phyloP scores from a whole-genome alignment of 352 stramenopile genomes.

The Blastocystis sp. region DNA sequence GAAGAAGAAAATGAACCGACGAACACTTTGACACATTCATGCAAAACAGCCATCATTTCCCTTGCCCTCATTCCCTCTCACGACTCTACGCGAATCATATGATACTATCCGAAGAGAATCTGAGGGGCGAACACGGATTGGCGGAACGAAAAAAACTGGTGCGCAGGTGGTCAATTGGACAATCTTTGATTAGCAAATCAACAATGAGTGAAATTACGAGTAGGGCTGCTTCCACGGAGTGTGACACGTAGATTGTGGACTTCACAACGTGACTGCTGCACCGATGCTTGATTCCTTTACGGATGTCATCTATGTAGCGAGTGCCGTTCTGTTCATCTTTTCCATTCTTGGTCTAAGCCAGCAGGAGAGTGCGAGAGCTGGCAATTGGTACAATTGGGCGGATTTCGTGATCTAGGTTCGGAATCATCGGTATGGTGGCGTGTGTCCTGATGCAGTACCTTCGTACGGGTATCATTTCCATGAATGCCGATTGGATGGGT shows the following conservation, averaged over 20 bases:
- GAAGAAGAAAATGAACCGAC: too few relatives aligned
- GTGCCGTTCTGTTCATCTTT: conserved; percentile 56
- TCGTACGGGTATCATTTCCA: conserved; percentile 35
- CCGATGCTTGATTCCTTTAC: conserved; percentile 32
- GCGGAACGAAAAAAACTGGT: conserved; percentile 17
- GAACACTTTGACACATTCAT: too few relatives aligned
- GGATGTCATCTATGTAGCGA: conserved; percentile 50
- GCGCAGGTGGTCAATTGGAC: background rate
- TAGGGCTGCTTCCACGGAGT: background rate
- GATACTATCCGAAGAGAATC: conserved; percentile 13
- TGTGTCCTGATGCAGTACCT: conserved; percentile 49
- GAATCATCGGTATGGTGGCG: conserved; percentile 55
- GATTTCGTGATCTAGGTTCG: conserved; percentile 18
- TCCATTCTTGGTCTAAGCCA: conserved; percentile 54
- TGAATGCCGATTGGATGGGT: background rate
- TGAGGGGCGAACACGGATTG: conserved; percentile 10
- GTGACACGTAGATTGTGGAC: background rate
- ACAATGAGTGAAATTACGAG: background rate
- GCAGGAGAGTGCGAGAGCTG: conserved; percentile 55
- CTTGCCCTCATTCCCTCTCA: too few relatives aligned
- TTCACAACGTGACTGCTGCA: background rate
- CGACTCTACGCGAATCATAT: too few relatives aligned
- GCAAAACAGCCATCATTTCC: too few relatives aligned
- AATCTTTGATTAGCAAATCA: background rate
- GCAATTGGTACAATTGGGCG: conserved; percentile 8